Conservation (phyloP, 768 basidiomycete species). For the Trametes sanguinea region DNA sequence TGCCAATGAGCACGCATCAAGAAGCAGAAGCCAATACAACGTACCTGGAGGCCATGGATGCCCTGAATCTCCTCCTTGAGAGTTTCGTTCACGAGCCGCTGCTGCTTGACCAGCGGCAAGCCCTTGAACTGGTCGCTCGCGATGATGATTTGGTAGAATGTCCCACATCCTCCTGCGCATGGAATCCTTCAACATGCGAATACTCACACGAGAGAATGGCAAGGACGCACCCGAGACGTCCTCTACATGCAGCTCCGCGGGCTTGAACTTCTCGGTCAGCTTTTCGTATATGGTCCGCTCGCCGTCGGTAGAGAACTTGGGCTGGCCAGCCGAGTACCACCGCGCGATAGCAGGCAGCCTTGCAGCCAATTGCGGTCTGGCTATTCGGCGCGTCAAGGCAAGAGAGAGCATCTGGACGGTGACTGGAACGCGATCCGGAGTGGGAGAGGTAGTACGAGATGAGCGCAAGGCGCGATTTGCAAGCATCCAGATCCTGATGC, state of each 20-base stretch:
- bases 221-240: constrained; percentile 81
- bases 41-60: constrained; percentile 93
- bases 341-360: constrained; percentile 3
- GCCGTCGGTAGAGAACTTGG: constrained; percentile 45
- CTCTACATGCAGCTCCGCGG: constrained; percentile 80
- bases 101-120: constrained; percentile 88
- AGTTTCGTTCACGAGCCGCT: constrained; percentile 82
- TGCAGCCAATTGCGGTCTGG: constrained; percentile 12
- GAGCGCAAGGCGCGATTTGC: background rate
- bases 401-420: constrained; percentile 29
- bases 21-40: constrained; percentile 24
- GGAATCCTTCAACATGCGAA: background rate
- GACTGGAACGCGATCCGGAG: constrained; percentile 2
- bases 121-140: constrained; percentile 85
- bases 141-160: constrained; percentile 92
- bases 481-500: background rate
- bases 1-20: background rate
- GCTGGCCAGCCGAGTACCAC: constrained; percentile 8
- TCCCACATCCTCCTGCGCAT: constrained; percentile 86
- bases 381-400: constrained; percentile 26
- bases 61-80: constrained; percentile 87
- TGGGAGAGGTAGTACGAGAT: background rate
- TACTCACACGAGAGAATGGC: background rate
- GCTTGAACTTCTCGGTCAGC: constrained; percentile 72
- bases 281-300: constrained; percentile 74